Conservation (phyloP, 345 rosid genomes). For the Pistacia atlantica region DNA sequence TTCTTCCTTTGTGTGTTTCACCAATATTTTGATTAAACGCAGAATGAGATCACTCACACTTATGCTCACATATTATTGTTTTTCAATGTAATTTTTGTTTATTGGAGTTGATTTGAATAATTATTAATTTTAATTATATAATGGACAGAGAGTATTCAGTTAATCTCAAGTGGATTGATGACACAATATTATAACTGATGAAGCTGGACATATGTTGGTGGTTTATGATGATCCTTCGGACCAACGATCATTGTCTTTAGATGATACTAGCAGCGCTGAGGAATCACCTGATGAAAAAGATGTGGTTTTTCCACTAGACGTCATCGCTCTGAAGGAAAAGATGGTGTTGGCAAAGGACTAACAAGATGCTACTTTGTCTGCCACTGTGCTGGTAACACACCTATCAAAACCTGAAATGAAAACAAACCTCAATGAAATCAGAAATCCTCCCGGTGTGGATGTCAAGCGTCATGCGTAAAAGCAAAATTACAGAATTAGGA, state of each 20-base stretch:
- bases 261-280: conserved; percentile 81
- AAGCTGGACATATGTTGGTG: conserved; percentile 63
- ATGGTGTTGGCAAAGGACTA: conserved; percentile 94
- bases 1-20: neutral
- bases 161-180: conserved; percentile 28
- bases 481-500: conserved; percentile 76
- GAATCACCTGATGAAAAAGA: conserved; percentile 77
- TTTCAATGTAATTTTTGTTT: neutral
- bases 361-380: conserved; percentile 96
- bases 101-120: neutral
- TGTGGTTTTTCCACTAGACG: conserved; percentile 95
- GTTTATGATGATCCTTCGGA: conserved; percentile 86
- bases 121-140: conserved; percentile 20
- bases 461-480: conserved; percentile 89
- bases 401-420: conserved; percentile 63
- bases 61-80: neutral
- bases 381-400: conserved; percentile 98
- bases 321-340: conserved; percentile 97
- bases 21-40: neutral
- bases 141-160: conserved; percentile 19
- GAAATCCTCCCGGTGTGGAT: conserved; percentile 92
- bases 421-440: conserved; percentile 87
- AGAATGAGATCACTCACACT: neutral
- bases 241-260: conserved; percentile 78
- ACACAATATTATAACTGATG: conserved; percentile 65